These are phyloP conservation scores for Tubosaeta brunneosetosa DNA, from an alignment of 768 basidiomycete genomes.

Conservation along the genomic window DNA sequence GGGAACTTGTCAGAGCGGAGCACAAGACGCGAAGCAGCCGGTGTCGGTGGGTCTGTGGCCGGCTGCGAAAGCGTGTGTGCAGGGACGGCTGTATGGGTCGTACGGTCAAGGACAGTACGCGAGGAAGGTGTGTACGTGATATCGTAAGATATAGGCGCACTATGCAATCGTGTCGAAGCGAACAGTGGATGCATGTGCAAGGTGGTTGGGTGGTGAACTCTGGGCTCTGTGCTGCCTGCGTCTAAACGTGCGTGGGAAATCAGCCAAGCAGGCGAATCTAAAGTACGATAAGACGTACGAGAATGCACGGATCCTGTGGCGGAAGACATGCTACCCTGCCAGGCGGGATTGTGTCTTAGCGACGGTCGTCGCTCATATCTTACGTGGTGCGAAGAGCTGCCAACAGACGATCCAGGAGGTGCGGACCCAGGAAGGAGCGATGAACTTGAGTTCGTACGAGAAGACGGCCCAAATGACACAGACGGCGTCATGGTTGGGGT, in stretches of 20 bases:
- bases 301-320: slow-evolving; percentile 37
- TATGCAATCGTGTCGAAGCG: slow-evolving; percentile 50
- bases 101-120: slow-evolving; percentile 52
- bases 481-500: slow-evolving; percentile 31
- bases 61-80: slow-evolving; percentile 54
- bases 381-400: slow-evolving; percentile 38
- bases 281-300: slow-evolving; percentile 31
- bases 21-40: slow-evolving; percentile 42
- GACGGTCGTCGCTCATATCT: slow-evolving; percentile 42
- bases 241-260: slow-evolving; percentile 10
- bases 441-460: slow-evolving; percentile 49
- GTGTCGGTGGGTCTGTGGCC: slow-evolving; percentile 57
- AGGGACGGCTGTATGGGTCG: slow-evolving; percentile 50
- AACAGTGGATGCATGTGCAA: slow-evolving; percentile 63
- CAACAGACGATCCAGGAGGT: slow-evolving; percentile 34
- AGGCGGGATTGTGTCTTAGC: slow-evolving; percentile 44
- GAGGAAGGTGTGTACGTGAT: slow-evolving; percentile 52
- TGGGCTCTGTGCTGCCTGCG: slow-evolving; percentile 21
- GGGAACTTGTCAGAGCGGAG: slow-evolving; percentile 56
- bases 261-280: slow-evolving; percentile 4
- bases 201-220: slow-evolving; percentile 27
- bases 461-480: slow-evolving; percentile 37
- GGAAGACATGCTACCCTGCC: slow-evolving; percentile 40
- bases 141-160: slow-evolving; percentile 62
- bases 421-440: slow-evolving; percentile 42